Conservation (phyloP, 768 basidiomycete genomes). For the Boletus vermiculosoides region DNA sequence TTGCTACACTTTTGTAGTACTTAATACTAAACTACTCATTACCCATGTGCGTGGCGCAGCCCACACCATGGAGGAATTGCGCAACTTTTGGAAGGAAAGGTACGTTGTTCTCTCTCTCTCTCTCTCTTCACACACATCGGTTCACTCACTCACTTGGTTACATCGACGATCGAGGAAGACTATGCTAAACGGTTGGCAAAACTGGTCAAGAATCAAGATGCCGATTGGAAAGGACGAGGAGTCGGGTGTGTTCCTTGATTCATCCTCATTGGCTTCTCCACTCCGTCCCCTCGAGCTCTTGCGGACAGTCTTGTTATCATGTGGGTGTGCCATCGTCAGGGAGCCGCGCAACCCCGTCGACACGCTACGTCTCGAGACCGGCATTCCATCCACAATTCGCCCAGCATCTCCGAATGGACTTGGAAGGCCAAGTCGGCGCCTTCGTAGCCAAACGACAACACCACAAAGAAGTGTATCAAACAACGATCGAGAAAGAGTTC, state of each 20-base stretch:
- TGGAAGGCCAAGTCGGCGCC: conserved; percentile 62
- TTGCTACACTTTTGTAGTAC: no score
- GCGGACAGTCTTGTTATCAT: conserved; percentile 8
- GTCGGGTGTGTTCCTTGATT: conserved; percentile 67
- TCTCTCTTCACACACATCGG: background rate
- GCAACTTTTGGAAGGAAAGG: conserved; percentile 93
- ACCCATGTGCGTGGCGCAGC: conserved; percentile 84
- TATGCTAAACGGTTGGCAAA: conserved; percentile 85
- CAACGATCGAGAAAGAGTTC: conserved; percentile 84
- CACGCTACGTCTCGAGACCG: conserved; percentile 78
- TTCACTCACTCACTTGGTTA: conserved; percentile 30
- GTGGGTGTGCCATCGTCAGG: conserved; percentile 38
- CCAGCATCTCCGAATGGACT: conserved; percentile 67
- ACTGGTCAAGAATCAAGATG: conserved; percentile 74
- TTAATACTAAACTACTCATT: no score
- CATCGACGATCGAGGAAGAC: conserved; percentile 90
- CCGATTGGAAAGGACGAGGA: conserved; percentile 84
- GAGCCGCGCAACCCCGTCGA: conserved; percentile 82
- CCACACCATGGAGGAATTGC: conserved; percentile 86
- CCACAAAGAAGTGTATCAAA: conserved; percentile 72
- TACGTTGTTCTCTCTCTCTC: conserved; percentile 36
- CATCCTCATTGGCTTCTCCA: background rate
- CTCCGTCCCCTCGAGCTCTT: background rate
- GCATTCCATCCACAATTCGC: conserved; percentile 76
- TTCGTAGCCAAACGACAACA: conserved; percentile 66